Percentiles rank a stretch among this genome's conserved stretches.
Conservation (phyloP, 768 basidiomycete genomes). For the Suillus ampliporus region DNA sequence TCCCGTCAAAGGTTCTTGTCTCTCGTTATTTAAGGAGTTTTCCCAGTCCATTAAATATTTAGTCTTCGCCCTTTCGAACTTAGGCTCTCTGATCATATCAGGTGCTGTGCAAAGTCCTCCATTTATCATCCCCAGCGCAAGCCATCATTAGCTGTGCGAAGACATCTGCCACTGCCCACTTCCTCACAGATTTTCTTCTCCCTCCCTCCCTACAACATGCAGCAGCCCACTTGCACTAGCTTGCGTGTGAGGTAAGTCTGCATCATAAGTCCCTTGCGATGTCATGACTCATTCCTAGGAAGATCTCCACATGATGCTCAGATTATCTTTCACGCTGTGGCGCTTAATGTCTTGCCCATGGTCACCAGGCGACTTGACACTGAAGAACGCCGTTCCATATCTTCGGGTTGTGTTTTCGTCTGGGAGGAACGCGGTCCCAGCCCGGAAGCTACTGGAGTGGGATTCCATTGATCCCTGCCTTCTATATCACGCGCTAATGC, state of each 20-base stretch:
- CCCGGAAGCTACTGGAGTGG: constrained; percentile 68
- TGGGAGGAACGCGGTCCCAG: constrained; percentile 83
- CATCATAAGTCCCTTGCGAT: background rate
- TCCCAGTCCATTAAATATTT: constrained; percentile 6
- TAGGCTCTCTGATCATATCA: constrained; percentile 6
- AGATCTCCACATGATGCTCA: constrained; percentile 71
- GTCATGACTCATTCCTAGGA: constrained; percentile 6
- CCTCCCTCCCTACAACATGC: constrained; percentile 47
- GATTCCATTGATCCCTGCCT: constrained; percentile 25
- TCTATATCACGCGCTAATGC: constrained; percentile 9
- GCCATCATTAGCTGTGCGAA: constrained; percentile 1
- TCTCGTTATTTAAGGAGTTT: constrained; percentile 37
- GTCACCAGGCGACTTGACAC: constrained; percentile 75
- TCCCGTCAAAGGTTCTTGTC: constrained; percentile 23
- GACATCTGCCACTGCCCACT: background rate
- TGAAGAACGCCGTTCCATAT: constrained; percentile 72
- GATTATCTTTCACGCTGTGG: constrained; percentile 76
- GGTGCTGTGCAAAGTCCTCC: background rate
- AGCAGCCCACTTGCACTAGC: constrained; percentile 68
- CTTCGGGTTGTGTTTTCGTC: constrained; percentile 78
- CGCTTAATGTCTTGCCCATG: constrained; percentile 61
- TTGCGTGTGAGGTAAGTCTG: constrained; percentile 55
- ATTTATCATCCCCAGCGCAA: constrained; percentile 9
- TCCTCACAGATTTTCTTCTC: constrained; percentile 10
- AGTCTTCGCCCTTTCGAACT: constrained; percentile 9